phyloP scores from a whole-genome alignment of 305 asterid genomes.

The Caryopteris hybrid region DNA sequence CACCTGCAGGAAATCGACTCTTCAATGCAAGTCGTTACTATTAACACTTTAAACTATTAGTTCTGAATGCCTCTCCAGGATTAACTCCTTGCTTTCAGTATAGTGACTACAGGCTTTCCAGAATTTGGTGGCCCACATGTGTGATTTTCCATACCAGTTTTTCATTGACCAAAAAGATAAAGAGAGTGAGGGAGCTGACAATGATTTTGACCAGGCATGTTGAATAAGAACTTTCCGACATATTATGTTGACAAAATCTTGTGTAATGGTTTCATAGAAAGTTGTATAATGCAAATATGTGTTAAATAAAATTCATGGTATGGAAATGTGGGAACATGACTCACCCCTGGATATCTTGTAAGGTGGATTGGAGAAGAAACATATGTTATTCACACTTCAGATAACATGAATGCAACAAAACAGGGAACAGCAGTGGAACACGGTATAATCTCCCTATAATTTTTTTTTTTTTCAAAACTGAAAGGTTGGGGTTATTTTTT shows the following conservation, averaged over 20 bases:
- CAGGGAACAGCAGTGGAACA: not conserved
- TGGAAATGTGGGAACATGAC: not conserved
- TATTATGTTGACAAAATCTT: no score
- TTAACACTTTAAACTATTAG: not conserved
- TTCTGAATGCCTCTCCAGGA: no score
- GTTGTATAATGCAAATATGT: not conserved
- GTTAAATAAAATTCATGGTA: not conserved
- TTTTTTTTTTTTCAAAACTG: no score
- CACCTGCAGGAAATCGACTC: constrained; percentile 46
- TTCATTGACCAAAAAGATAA: not conserved
- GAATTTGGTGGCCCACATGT: not conserved
- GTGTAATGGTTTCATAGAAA: not conserved
- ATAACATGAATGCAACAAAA: not conserved
- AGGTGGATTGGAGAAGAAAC: not conserved
- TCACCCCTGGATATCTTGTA: not conserved
- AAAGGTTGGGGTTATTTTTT: no score
- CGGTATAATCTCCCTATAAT: not conserved
- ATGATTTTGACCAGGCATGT: not conserved
- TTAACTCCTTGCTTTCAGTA: not conserved
- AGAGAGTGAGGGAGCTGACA: no score
- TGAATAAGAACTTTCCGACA: not conserved
- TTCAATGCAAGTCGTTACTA: not conserved
- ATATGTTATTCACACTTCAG: not conserved
- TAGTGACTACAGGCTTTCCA: not conserved
- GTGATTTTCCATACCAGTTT: not conserved